phyloP scores from a whole-genome alignment of 352 stramenopile genomes.

The Plasmopara halstedii region DNA sequence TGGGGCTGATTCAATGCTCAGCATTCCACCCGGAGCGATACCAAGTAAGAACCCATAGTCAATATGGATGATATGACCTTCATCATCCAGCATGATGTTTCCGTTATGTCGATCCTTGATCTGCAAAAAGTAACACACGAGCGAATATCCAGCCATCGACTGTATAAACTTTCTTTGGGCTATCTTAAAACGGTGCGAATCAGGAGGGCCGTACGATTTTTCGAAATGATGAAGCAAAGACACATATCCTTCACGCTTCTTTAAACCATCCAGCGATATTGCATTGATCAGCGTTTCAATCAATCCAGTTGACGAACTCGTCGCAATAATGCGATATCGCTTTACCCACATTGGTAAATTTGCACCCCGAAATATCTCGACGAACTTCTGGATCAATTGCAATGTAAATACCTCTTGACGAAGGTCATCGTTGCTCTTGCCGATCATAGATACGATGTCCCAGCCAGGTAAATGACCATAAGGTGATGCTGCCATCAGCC shows the following conservation, averaged over 20 bases:
- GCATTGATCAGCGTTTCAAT: constrained; percentile 97
- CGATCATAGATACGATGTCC: constrained; percentile 95
- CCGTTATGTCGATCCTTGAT: constrained; percentile 99
- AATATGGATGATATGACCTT: constrained; percentile 99
- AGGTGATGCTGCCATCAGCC: constrained; percentile 80
- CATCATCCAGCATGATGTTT: constrained; percentile 99
- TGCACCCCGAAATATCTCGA: constrained; percentile 94
- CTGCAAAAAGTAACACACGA: constrained; percentile 97
- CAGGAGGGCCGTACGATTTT: constrained; percentile 88
- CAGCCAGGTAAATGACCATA: constrained; percentile 86
- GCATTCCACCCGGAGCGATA: constrained; percentile 97
- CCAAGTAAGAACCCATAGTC: constrained; percentile 99
- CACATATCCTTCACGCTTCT: constrained; percentile 94
- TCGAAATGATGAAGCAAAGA: constrained; percentile 94
- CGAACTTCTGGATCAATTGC: constrained; percentile 96
- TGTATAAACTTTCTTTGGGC: constrained; percentile 95
- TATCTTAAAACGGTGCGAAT: constrained; percentile 82
- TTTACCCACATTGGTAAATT: constrained; percentile 94
- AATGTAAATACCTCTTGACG: constrained; percentile 98
- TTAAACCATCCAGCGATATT: constrained; percentile 96
- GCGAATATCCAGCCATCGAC: constrained; percentile 96
- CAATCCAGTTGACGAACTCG: constrained; percentile 91
- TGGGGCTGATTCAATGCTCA: constrained; percentile 97
- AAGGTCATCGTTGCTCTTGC: constrained; percentile 98
- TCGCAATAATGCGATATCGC: constrained; percentile 96